These are phyloP conservation scores for Avicennia marina DNA, from an alignment of 257 asterid species.

Conservation along the genomic window DNA sequence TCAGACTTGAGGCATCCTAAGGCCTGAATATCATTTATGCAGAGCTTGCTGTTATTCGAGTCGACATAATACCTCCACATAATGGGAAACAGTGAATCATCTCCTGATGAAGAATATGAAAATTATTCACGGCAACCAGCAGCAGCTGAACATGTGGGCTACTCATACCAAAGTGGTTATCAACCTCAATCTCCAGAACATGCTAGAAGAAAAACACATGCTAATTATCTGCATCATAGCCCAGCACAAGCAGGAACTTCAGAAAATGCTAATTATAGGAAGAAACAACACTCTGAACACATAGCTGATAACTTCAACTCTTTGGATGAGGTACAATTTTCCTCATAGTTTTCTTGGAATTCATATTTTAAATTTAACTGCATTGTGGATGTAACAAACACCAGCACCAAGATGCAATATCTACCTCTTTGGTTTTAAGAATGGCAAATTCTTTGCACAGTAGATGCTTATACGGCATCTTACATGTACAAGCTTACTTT, in stretches of 20 bases:
- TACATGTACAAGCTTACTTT: too few species aligned
- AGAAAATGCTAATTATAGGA: constrained; percentile 18
- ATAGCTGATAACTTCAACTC: constrained; percentile 77
- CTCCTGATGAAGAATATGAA: constrained; percentile 35
- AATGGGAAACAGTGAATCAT: constrained; percentile 82
- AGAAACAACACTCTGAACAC: constrained; percentile 39
- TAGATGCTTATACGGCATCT: neutral
- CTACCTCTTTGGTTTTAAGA: neutral
- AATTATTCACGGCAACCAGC: constrained; percentile 28
- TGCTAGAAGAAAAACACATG: constrained; percentile 24
- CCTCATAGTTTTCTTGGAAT: neutral
- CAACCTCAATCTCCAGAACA: constrained; percentile 39
- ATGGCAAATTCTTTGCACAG: neutral
- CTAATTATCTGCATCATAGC: constrained; percentile 30
- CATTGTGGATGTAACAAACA: neutral
- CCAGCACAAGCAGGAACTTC: constrained; percentile 34
- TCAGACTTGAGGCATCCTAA: neutral
- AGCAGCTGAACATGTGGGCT: constrained; percentile 22
- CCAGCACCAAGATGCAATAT: neutral
- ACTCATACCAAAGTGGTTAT: constrained; percentile 30
- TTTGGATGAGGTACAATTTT: constrained; percentile 63
- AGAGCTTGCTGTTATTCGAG: constrained; percentile 14
- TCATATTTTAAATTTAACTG: neutral
- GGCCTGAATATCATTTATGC: constrained; percentile 16
- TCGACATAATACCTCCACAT: constrained; percentile 15